Evolutionary conservation across 169 alveolate genomes (phyloP), one percentile per base, ranked within the genome.

Genomic region (Plasmodium vivax): DNA sequence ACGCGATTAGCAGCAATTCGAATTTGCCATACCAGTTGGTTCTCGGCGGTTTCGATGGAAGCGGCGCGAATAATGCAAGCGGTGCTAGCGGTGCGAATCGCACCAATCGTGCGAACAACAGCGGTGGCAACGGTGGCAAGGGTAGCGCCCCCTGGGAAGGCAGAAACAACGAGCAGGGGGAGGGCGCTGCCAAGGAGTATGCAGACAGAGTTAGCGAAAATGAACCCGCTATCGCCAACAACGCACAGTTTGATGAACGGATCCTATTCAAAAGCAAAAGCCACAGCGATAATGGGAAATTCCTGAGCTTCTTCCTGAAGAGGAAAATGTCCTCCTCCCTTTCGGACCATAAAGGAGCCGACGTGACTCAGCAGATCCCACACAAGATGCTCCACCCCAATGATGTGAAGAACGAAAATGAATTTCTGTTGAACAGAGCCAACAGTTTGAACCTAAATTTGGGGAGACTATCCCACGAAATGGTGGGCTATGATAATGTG

Each of bases 391-490:
- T 51, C 23, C 79, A 79, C 8, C 27, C 12, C 12, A 87, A 34
- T 77, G 80, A 38, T 23, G 23, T 27, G 34, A 87, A 75, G 32
- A 36, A 23, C 9, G 91, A 77, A n/a, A 87, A 75, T 56, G 77
- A 87, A 71, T 87, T 87, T 75, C 56, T 71, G n/a, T 45, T 87
- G 45, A 87, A 38, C 71, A 36, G 93, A 51, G 75, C 87, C n/a
- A 87, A 87, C 7, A 87, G 93, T 75, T 58, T 87, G 72, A 87
- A 77, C 47, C 51, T 87, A 23, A 56, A 77, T 75, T 36, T 75
- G 34, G 73, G 47, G 23, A 34, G 34, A 77, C 23, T 51, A 14
- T 16, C 41, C 47, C 56, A 83, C 2, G 93, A 45, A 14, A 34
- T 34, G 27, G 5, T 14, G 43, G 77, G 27, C n/a, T 68, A 19